A percentile compares a stretch with the other conserved stretches of the same genome.
phyloP scores from a whole-genome alignment of 2,329 filamentous ascomycete genomes.

The Fusarium xyrophilum region DNA sequence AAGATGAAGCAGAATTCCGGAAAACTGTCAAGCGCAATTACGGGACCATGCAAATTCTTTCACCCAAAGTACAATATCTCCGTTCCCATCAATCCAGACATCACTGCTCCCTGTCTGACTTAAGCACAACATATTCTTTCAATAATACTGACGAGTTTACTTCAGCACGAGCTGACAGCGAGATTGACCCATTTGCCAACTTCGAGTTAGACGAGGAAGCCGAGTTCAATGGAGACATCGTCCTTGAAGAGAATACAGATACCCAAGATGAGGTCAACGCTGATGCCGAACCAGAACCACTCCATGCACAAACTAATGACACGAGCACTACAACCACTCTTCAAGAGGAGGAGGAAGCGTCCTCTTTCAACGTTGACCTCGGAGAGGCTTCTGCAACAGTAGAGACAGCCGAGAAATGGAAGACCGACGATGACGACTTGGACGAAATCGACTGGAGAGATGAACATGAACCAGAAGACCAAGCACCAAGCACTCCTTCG shows the following conservation, averaged over 20 bases:
- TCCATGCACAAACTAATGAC: slow-evolving; percentile 27
- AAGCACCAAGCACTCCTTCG: slow-evolving; percentile 26
- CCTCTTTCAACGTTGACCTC: slow-evolving; percentile 35
- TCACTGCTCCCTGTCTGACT: slow-evolving; percentile 15
- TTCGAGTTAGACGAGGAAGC: slow-evolving; percentile 36
- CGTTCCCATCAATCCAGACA: slow-evolving; percentile 1
- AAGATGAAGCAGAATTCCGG: slow-evolving; percentile 26
- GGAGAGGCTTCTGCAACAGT: slow-evolving; percentile 30
- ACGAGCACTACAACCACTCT: slow-evolving; percentile 46
- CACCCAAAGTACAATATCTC: neutral
- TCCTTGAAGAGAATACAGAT: slow-evolving; percentile 23
- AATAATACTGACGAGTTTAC: slow-evolving; percentile 38
- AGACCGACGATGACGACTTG: slow-evolving; percentile 30
- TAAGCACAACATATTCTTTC: slow-evolving; percentile 32
- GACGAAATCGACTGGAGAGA: slow-evolving; percentile 45
- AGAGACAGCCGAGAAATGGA: slow-evolving; percentile 34
- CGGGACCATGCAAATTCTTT: neutral
- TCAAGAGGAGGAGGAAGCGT: slow-evolving; percentile 44
- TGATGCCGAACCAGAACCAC: slow-evolving; percentile 13
- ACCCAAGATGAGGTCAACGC: slow-evolving; percentile 26
- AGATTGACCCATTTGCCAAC: slow-evolving; percentile 38
- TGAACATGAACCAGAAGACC: slow-evolving; percentile 37
- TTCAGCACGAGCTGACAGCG: slow-evolving; percentile 37
- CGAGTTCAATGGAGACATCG: slow-evolving; percentile 27
- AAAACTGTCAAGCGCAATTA: slow-evolving; percentile 4